A percentile compares a stretch with the other conserved stretches of the same genome.
phyloP scores from a whole-genome alignment of 2,329 filamentous ascomycete species.

The Xylariaceae sp. region DNA sequence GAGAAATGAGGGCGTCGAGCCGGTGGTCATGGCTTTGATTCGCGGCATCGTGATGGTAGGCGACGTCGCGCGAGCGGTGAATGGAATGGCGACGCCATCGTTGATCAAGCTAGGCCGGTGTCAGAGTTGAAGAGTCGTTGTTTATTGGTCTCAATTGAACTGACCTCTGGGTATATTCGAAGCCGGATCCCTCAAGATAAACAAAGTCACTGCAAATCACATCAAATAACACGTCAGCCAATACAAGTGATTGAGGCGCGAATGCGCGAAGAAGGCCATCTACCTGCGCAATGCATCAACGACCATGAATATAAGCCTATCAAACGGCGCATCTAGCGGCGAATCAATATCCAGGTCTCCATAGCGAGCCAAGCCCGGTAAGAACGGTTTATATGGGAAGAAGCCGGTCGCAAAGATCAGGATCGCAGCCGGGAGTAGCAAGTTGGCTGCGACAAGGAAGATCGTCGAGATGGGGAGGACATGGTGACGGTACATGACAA shows the following conservation, averaged over 20 bases:
- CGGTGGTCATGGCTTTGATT: conserved; percentile 94
- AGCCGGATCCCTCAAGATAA: conserved; percentile 73
- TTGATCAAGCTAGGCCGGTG: conserved; percentile 63
- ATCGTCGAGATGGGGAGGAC: conserved; percentile 30
- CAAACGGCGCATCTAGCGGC: conserved; percentile 66
- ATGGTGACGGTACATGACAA: conserved; percentile 30
- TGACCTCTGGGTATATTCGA: conserved; percentile 82
- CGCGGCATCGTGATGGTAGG: conserved; percentile 98
- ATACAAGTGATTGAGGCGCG: background rate
- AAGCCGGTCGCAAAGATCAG: conserved; percentile 81
- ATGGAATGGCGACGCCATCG: conserved; percentile 78
- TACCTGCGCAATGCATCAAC: conserved; percentile 90
- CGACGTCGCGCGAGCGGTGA: conserved; percentile 92
- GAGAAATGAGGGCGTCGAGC: conserved; percentile 95
- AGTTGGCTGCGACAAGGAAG: conserved; percentile 62
- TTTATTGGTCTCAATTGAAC: conserved; percentile 14
- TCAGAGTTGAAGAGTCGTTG: background rate
- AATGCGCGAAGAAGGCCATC: conserved; percentile 9
- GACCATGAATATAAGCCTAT: conserved; percentile 94
- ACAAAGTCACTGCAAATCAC: conserved; percentile 73
- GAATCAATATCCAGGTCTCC: conserved; percentile 49
- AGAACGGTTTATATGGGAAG: conserved; percentile 94
- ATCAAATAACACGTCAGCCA: conserved; percentile 12
- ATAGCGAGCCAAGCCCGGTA: conserved; percentile 75
- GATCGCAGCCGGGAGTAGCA: conserved; percentile 70